Evolutionary conservation across 2,329 filamentous ascomycete genomes (phyloP).

Genomic region (Orbilia ellipsospora): DNA sequence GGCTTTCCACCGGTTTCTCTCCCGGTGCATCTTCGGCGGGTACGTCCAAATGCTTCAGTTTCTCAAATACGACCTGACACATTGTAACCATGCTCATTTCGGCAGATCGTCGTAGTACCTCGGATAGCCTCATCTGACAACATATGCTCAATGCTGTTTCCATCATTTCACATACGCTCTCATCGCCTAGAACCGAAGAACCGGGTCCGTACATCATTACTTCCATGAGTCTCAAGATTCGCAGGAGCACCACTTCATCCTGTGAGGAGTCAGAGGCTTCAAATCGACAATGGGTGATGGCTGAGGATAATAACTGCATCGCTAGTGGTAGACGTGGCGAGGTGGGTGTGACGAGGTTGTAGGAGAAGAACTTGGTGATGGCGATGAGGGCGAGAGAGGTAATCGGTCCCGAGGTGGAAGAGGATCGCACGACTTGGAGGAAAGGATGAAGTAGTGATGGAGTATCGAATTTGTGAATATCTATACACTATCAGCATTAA

Average conservation of each 20-base stretch:
- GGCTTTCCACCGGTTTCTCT: constrained; percentile 74
- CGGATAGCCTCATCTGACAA: constrained; percentile 90
- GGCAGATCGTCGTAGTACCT: constrained; percentile 87
- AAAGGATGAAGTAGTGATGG: constrained; percentile 91
- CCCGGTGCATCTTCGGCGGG: constrained; percentile 70
- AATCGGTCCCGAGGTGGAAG: constrained; percentile 93
- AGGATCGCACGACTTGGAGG: constrained; percentile 94
- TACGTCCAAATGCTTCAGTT: constrained; percentile 85
- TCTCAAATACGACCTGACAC: constrained; percentile 98
- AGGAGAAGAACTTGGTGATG: constrained; percentile 95
- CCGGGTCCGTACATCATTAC: constrained; percentile 95
- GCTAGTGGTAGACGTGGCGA: constrained; percentile 90
- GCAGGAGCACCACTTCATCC: constrained; percentile 92
- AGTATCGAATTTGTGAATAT: constrained; percentile 89
- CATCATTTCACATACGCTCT: constrained; percentile 99
- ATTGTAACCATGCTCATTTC: constrained; percentile 98
- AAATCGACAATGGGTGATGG: constrained; percentile 96
- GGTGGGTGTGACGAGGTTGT: constrained; percentile 84
- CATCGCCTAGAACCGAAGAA: constrained; percentile 92
- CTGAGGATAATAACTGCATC: constrained; percentile 93
- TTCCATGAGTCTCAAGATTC: constrained; percentile 97
- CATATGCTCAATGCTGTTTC: constrained; percentile 96
- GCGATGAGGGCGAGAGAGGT: constrained; percentile 93
- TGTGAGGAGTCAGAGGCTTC: constrained; percentile 95
- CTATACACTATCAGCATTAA: constrained; percentile 63